phyloP scores from a whole-genome alignment of 345 rosid genomes.

The Camelina neglecta region DNA sequence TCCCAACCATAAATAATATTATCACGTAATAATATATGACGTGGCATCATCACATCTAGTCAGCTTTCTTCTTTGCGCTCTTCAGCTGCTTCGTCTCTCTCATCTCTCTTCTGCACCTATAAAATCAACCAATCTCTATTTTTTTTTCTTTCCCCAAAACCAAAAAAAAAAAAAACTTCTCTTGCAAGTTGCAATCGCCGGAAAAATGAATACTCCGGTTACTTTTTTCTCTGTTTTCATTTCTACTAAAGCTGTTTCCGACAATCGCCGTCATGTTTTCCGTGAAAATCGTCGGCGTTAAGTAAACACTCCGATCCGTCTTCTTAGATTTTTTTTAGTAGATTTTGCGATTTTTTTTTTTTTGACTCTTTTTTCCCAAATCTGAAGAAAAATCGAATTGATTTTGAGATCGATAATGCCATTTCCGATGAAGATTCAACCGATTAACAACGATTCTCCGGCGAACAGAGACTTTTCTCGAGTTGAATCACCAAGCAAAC shows the following conservation, averaged over 20 bases:
- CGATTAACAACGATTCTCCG: slow-evolving; percentile 51
- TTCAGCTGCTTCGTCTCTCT: slow-evolving; percentile 26
- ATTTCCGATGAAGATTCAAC: slow-evolving; percentile 76
- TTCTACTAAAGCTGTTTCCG: slow-evolving; percentile 54
- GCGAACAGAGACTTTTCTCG: slow-evolving; percentile 45
- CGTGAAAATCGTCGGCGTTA: slow-evolving; percentile 50
- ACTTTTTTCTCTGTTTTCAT: slow-evolving; percentile 23
- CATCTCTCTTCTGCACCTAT: slow-evolving; percentile 14
- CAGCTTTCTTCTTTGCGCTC: slow-evolving; percentile 31
- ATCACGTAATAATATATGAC: slow-evolving; percentile 32
- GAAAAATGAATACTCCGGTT: slow-evolving; percentile 56
- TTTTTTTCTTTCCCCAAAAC: neutral
- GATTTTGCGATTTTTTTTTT: neutral
- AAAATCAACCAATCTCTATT: slow-evolving; percentile 26
- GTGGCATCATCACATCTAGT: slow-evolving; percentile 39
- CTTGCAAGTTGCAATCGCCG: slow-evolving; percentile 37
- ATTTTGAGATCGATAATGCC: slow-evolving; percentile 38
- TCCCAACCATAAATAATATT: neutral
- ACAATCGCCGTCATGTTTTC: slow-evolving; percentile 68
- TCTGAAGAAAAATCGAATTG: neutral
- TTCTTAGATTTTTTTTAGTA: slow-evolving; percentile 3
- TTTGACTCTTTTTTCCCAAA: neutral
- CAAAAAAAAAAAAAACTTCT: neutral
- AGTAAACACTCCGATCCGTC: slow-evolving; percentile 16
- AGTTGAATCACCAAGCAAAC: slow-evolving; percentile 53